phyloP scores from a whole-genome alignment of 2,329 filamentous ascomycete species.

The Pyrenophora teres region DNA sequence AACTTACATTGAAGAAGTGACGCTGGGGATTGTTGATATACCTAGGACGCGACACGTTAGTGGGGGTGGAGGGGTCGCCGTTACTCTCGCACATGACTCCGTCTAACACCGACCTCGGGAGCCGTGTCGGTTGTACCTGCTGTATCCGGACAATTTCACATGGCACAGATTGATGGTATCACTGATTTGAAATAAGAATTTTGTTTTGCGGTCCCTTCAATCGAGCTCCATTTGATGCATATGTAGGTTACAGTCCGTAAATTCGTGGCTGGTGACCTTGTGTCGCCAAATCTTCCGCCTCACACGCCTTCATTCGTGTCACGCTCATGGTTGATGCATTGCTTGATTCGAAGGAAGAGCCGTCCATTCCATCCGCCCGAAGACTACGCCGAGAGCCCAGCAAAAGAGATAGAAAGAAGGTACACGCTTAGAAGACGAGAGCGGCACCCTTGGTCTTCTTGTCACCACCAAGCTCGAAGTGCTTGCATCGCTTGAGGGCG shows the following conservation, averaged over 20 bases:
- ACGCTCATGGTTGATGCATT: constrained; percentile 31
- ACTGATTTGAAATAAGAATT: neutral
- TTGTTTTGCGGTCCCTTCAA: constrained; percentile 38
- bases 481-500: constrained; percentile 99
- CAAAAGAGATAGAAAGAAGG: constrained; percentile 48
- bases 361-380: constrained; percentile 43
- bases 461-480: constrained; percentile 99
- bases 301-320: constrained; percentile 34
- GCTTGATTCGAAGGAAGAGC: constrained; percentile 43
- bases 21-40: constrained; percentile 7
- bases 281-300: constrained; percentile 38
- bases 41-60: constrained; percentile 20
- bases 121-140: constrained; percentile 4
- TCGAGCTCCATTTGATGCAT: constrained; percentile 49
- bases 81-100: constrained; percentile 10
- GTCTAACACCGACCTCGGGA: neutral
- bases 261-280: constrained; percentile 42
- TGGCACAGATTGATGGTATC: neutral
- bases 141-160: neutral
- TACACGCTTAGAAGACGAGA: constrained; percentile 91
- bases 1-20: constrained; percentile 8
- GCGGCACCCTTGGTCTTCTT: constrained; percentile 99
- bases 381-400: constrained; percentile 48
- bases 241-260: constrained; percentile 47
- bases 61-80: constrained; percentile 34